Evolutionary conservation across 2,329 filamentous ascomycete species (phyloP).

Genomic region (Pseudocercospora fijiensis): DNA sequence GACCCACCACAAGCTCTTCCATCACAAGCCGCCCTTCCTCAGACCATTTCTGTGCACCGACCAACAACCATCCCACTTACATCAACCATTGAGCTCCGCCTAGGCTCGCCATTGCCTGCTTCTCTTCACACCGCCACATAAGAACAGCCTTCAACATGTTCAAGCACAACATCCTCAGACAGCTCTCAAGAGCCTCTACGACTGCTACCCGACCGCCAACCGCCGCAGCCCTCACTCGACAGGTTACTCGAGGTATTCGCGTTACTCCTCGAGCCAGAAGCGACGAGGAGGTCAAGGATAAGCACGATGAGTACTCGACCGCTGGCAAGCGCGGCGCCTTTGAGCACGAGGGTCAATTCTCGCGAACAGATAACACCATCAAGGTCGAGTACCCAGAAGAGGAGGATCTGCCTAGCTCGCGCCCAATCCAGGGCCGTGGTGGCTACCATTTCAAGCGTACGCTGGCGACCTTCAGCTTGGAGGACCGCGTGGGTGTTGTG

Average conservation of each 20-base stretch:
- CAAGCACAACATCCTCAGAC: conserved; percentile 35
- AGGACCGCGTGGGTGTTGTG: conserved; percentile 78
- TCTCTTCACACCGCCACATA: neutral
- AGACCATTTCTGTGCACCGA: neutral
- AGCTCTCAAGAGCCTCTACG: conserved; percentile 36
- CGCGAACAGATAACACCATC: conserved; percentile 76
- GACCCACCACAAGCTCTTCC: neutral
- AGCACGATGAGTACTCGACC: conserved; percentile 36
- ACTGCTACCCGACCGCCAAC: conserved; percentile 30
- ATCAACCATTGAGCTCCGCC: neutral
- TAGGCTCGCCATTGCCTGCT: conserved; percentile 1
- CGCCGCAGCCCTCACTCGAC: conserved; percentile 28
- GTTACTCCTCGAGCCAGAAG: conserved; percentile 22
- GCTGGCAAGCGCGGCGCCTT: conserved; percentile 38
- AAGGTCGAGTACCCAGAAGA: conserved; percentile 77
- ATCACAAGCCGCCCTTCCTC: neutral
- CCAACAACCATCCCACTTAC: neutral
- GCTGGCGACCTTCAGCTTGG: conserved; percentile 79
- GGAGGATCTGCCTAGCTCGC: conserved; percentile 70
- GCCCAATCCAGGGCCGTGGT: conserved; percentile 71
- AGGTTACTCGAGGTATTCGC: conserved; percentile 24
- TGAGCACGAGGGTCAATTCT: conserved; percentile 65
- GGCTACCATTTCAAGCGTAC: conserved; percentile 83
- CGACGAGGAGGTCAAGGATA: conserved; percentile 33
- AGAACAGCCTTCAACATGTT: conserved; percentile 31